These are phyloP conservation scores for Lecanicillium sp. DNA, from an alignment of 2,329 filamentous ascomycete species.

Conservation along the genomic window DNA sequence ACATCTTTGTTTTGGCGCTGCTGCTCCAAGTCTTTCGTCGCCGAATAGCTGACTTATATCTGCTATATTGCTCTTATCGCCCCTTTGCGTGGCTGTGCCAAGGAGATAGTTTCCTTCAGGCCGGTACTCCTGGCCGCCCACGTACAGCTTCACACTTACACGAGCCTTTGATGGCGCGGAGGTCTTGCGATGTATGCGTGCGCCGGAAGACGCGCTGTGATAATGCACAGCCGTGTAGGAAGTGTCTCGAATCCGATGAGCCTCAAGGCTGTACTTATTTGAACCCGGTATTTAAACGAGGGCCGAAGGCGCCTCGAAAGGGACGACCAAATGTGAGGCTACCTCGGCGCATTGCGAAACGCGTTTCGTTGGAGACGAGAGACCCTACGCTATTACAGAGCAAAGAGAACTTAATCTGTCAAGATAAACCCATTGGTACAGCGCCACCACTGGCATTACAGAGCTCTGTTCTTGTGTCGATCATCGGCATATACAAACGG, in stretches of 20 bases:
- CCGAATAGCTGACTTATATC: neutral
- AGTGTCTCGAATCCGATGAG: slow-evolving; percentile 8
- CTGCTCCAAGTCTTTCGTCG: neutral
- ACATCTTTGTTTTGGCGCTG: neutral
- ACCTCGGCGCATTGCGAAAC: too few relatives aligned
- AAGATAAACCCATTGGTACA: neutral
- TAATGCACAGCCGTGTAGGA: neutral
- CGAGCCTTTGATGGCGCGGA: neutral
- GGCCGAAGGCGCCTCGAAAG: slow-evolving; percentile 17
- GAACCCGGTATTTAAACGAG: slow-evolving; percentile 11
- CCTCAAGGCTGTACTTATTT: slow-evolving; percentile 11
- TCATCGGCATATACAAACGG: neutral
- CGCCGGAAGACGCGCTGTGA: neutral
- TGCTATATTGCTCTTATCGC: too few relatives aligned
- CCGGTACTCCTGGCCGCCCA: too few relatives aligned
- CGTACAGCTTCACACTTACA: too few relatives aligned
- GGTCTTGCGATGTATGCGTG: neutral
- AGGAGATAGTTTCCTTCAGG: too few relatives aligned
- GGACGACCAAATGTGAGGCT: slow-evolving; percentile 19
- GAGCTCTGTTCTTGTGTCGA: neutral
- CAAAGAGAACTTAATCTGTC: too few relatives aligned
- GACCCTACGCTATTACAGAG: too few relatives aligned
- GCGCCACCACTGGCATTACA: too few relatives aligned
- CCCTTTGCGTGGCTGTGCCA: too few relatives aligned
- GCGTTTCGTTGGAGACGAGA: too few relatives aligned